phyloP scores from a whole-genome alignment of 495 filamentous ascomycete genomes.

The Neurospora pannonica region DNA sequence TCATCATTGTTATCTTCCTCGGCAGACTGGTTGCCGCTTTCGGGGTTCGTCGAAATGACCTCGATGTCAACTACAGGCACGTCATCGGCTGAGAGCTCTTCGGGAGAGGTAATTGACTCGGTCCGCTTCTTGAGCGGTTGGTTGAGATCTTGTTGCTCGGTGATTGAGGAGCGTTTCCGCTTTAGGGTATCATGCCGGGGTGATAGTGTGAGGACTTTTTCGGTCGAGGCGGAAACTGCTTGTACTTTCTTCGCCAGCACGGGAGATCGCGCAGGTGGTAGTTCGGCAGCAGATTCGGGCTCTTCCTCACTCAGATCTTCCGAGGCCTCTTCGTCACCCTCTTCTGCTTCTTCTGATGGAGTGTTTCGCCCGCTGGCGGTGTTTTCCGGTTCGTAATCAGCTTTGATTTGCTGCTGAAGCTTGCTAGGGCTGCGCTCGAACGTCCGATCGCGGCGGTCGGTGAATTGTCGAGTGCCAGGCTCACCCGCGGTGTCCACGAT shows the following conservation, averaged over 20 bases:
- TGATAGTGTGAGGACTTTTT: slow-evolving; percentile 5
- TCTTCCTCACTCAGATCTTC: slow-evolving; percentile 26
- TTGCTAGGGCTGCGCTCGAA: slow-evolving; percentile 61
- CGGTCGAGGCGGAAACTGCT: slow-evolving; percentile 9
- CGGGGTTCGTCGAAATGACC: slow-evolving; percentile 25
- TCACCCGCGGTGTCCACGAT: slow-evolving; percentile 39
- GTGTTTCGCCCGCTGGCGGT: slow-evolving; percentile 30
- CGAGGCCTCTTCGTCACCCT: slow-evolving; percentile 27
- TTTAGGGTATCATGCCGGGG: slow-evolving; percentile 28
- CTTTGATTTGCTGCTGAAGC: slow-evolving; percentile 40
- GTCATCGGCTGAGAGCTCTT: slow-evolving; percentile 27
- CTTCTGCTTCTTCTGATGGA: slow-evolving; percentile 37
- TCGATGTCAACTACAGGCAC: slow-evolving; percentile 35
- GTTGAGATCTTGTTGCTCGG: slow-evolving; percentile 36
- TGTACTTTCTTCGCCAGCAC: slow-evolving; percentile 19
- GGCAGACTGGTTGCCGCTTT: slow-evolving; percentile 31
- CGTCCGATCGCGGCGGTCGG: slow-evolving; percentile 22
- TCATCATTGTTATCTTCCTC: slow-evolving; percentile 30
- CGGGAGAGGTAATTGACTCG: slow-evolving; percentile 32
- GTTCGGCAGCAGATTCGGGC: slow-evolving; percentile 12
- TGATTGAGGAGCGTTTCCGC: slow-evolving; percentile 38
- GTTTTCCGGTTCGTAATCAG: slow-evolving; percentile 24
- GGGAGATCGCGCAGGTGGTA: slow-evolving; percentile 10
- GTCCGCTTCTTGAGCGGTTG: slow-evolving; percentile 52
- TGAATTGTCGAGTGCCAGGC: slow-evolving; percentile 24